Percentiles rank a stretch among this genome's conserved stretches.
These are phyloP conservation scores for Nakaseomyces nivariensis DNA, from an alignment of 1,139 yeast species.

Conservation along the genomic window DNA sequence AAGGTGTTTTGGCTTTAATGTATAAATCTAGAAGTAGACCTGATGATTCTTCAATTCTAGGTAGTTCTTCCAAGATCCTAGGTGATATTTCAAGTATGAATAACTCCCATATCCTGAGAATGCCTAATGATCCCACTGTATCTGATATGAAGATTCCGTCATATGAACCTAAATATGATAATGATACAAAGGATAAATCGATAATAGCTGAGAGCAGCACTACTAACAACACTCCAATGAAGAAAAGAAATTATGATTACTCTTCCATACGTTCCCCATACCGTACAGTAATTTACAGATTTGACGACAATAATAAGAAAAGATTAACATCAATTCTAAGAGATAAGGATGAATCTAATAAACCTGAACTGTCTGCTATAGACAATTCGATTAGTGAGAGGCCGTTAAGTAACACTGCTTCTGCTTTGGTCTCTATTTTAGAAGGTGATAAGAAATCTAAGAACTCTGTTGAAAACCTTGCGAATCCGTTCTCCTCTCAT, in stretches of 20 bases:
- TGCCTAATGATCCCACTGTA: conserved; percentile 9
- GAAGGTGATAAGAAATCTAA: conserved; percentile 33
- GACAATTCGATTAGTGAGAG: conserved; percentile 12
- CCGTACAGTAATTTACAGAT: conserved; percentile 35
- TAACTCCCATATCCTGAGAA: conserved; percentile 11
- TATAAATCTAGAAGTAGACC: conserved; percentile 31
- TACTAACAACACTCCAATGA: conserved; percentile 18
- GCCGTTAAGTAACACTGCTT: conserved; percentile 54
- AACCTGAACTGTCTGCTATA: neutral
- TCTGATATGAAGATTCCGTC: conserved; percentile 26
- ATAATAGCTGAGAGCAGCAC: conserved; percentile 7
- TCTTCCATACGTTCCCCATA: conserved; percentile 60
- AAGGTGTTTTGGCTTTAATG: conserved; percentile 65
- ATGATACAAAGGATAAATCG: conserved; percentile 6
- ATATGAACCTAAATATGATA: conserved; percentile 30
- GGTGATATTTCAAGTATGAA: conserved; percentile 3
- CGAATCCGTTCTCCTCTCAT: conserved; percentile 44
- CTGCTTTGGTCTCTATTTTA: conserved; percentile 51
- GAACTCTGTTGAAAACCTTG: conserved; percentile 29
- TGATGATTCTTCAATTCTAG: conserved; percentile 7
- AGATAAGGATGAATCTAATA: conserved; percentile 10
- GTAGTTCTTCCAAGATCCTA: neutral
- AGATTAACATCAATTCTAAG: neutral
- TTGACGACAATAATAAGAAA: conserved; percentile 5
- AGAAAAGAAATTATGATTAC: conserved; percentile 44